phyloP scores from a whole-genome alignment of 2,329 filamentous ascomycete genomes.

The Phialophora verrucosa region DNA sequence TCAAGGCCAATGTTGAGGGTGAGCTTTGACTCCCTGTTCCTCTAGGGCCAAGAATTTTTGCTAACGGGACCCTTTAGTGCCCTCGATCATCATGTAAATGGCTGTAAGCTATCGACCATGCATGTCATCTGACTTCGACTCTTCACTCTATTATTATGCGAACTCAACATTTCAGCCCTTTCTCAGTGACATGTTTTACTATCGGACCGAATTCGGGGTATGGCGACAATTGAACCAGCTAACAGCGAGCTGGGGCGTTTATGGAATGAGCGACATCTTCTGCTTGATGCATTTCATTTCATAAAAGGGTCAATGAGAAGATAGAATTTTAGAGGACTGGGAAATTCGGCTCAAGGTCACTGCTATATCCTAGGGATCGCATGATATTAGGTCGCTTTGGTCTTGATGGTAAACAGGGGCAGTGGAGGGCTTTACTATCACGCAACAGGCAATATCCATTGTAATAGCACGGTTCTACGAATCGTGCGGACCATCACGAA shows the following conservation, averaged over 20 bases:
- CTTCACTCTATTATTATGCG: conserved; percentile 13
- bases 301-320: not conserved
- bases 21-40: conserved; percentile 42
- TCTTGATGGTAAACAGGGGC: too few relatives aligned
- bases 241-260: conserved; percentile 14
- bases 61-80: conserved; percentile 44
- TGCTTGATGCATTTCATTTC: not conserved
- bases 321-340: conserved; percentile 8
- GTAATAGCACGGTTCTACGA: not conserved
- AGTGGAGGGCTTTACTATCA: not conserved
- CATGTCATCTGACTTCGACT: conserved; percentile 11
- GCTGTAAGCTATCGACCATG: not conserved
- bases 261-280: conserved; percentile 15
- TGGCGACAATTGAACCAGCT: conserved; percentile 12
- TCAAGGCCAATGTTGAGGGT: conserved; percentile 96
- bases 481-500: not conserved
- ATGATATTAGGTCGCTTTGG: not conserved
- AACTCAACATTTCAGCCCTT: conserved; percentile 13
- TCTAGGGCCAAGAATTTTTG: not conserved
- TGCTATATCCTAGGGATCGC: not conserved
- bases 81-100: conserved; percentile 58
- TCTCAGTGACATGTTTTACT: conserved; percentile 9
- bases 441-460: not conserved
- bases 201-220: conserved; percentile 9
- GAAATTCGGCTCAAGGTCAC: not conserved